A percentile compares a stretch with the other conserved stretches of the same genome.
These are phyloP conservation scores for Phytophthora boehmeriae DNA, from an alignment of 352 stramenopile species.

Conservation along the genomic window DNA sequence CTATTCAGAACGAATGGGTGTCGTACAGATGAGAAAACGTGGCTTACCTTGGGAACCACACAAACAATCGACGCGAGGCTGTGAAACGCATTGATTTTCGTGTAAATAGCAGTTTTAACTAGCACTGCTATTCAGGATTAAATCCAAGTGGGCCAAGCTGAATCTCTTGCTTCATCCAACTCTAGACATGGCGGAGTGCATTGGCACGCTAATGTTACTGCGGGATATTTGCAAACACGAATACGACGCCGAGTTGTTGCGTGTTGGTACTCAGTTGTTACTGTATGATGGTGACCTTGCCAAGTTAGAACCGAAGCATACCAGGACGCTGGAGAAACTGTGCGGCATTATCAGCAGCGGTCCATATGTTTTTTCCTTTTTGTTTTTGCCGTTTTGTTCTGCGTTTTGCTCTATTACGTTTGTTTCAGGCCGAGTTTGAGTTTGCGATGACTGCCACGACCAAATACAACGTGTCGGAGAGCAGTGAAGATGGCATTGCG, in stretches of 20 bases:
- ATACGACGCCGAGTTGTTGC: slow-evolving; percentile 2
- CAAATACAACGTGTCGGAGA: neutral
- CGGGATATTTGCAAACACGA: slow-evolving; percentile 6
- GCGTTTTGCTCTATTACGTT: neutral
- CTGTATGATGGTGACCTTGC: neutral
- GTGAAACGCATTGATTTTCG: neutral
- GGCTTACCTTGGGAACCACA: slow-evolving; percentile 5
- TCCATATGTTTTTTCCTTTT: neutral
- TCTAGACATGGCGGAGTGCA: neutral
- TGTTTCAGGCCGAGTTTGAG: neutral
- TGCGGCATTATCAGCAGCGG: neutral
- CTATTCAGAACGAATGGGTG: slow-evolving; percentile 4
- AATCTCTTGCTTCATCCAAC: neutral
- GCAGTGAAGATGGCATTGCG: neutral
- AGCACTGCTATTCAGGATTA: slow-evolving; percentile 1
- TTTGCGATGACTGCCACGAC: neutral
- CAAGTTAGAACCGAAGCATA: neutral
- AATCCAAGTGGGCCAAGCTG: slow-evolving; percentile 10
- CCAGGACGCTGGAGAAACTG: neutral
- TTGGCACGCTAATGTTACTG: neutral
- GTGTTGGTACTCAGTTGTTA: neutral
- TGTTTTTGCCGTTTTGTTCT: neutral
- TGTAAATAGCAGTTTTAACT: neutral
- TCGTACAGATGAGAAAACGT: neutral
- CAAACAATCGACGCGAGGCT: slow-evolving; percentile 5